A percentile compares a stretch with the other conserved stretches of the same genome.
Evolutionary conservation across 192 early-diverging fungal genomes (phyloP).

Genomic region (Coemansia sp.): DNA sequence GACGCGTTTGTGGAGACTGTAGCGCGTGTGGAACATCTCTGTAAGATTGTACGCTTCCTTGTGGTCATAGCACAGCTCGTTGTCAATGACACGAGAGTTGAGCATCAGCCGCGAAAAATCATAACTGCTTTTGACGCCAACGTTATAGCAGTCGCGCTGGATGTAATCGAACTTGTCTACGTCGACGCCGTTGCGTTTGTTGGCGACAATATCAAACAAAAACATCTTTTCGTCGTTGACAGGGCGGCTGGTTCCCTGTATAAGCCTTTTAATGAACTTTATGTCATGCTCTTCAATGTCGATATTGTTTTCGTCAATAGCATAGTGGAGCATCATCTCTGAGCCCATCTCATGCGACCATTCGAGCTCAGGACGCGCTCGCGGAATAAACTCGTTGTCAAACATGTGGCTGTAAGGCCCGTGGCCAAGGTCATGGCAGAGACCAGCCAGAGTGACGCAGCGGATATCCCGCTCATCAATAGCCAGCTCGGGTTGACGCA

Average conservation of each 20-base stretch:
- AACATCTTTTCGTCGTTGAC: conserved; percentile 60
- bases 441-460: conserved; percentile 86
- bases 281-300: conserved; percentile 63
- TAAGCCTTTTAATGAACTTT: conserved; percentile 71
- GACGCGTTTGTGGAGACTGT: conserved; percentile 76
- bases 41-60: conserved; percentile 90
- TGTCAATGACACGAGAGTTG: conserved; percentile 80
- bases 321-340: conserved; percentile 80
- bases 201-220: conserved; percentile 95
- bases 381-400: conserved; percentile 85
- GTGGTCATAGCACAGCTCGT: conserved; percentile 86
- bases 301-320: conserved; percentile 73
- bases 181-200: conserved; percentile 90
- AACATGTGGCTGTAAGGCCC: conserved; percentile 96
- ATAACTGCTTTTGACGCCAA: conserved; percentile 56
- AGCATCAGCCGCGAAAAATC: conserved; percentile 72
- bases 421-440: conserved; percentile 96
- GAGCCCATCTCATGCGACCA: conserved; percentile 83
- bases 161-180: conserved; percentile 92
- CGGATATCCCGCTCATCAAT: conserved; percentile 78
- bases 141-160: conserved; percentile 78
- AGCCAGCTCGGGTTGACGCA: conserved; percentile 76
- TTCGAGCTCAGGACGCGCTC: conserved; percentile 46
- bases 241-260: conserved; percentile 56
- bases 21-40: conserved; percentile 81